phyloP scores from a whole-genome alignment of 257 asterid species.

The Primulina huaijiensis region DNA sequence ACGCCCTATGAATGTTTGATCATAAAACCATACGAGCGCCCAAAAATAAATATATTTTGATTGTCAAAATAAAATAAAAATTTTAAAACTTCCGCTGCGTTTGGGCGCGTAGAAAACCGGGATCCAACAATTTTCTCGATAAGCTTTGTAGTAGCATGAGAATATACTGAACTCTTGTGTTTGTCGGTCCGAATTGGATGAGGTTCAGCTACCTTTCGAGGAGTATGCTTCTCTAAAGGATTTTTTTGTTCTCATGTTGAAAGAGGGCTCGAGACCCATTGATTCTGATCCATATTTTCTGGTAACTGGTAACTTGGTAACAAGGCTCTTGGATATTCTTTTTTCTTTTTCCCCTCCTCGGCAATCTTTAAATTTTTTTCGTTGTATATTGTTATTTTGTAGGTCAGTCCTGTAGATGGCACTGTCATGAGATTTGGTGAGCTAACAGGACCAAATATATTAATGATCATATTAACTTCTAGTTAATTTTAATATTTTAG shows the following conservation, averaged over 20 bases:
- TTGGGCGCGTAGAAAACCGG: too few relatives aligned
- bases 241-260: conserved; percentile 76
- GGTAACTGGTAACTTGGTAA: too few relatives aligned
- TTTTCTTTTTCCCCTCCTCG: conserved; percentile 19
- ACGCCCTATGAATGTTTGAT: too few relatives aligned
- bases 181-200: conserved; percentile 68
- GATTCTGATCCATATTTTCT: conserved; percentile 68
- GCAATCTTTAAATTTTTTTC: conserved; percentile 21
- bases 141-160: conserved; percentile 7
- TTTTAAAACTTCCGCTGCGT: too few relatives aligned
- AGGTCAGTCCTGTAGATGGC: conserved; percentile 98
- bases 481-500: conserved; percentile 8
- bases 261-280: conserved; percentile 77
- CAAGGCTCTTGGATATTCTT: conserved; percentile 43
- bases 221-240: conserved; percentile 76
- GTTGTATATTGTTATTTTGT: conserved; percentile 26
- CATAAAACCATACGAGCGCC: too few relatives aligned
- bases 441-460: conserved; percentile 51
- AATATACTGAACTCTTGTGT: conserved; percentile 14
- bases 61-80: too few relatives aligned
- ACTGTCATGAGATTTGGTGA: conserved; percentile 77
- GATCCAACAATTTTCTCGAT: too few relatives aligned
- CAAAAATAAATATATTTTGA: too few relatives aligned
- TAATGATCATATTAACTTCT: conserved; percentile 11
- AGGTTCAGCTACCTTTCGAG: conserved; percentile 77